Evolutionary conservation across 257 asterid genomes (phyloP).

Genomic region (Plectranthus barbatus): DNA sequence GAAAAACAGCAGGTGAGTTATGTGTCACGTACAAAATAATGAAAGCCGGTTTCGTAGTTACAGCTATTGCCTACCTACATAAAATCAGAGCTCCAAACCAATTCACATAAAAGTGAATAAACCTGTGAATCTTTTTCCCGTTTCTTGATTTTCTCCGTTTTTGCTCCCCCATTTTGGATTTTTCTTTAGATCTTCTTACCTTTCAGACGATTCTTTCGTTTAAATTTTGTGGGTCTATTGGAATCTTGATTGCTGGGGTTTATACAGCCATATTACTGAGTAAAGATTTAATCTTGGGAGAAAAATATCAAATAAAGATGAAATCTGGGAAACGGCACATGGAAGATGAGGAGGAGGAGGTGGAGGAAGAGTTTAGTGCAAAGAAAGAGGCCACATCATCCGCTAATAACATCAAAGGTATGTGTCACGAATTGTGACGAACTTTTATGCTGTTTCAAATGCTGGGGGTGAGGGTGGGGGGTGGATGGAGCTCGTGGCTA

Average conservation of each 20-base stretch:
- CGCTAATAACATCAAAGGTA: constrained; percentile 49
- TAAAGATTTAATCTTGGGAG: constrained; percentile 18
- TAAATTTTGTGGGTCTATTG: constrained; percentile 19
- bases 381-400: constrained; percentile 53
- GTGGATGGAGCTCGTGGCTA: neutral
- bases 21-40: constrained; percentile 23
- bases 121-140: constrained; percentile 17
- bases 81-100: constrained; percentile 13
- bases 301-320: constrained; percentile 22
- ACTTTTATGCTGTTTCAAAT: neutral
- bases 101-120: constrained; percentile 7
- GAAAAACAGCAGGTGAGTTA: constrained; percentile 14
- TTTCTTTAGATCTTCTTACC: constrained; percentile 25
- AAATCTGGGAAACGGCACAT: constrained; percentile 67
- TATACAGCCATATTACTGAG: constrained; percentile 16
- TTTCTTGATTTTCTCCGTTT: neutral
- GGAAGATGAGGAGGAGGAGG: constrained; percentile 77
- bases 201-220: constrained; percentile 9
- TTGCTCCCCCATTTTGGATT: neutral
- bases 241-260: constrained; percentile 16
- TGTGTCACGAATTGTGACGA: neutral
- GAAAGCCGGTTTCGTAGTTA: constrained; percentile 23
- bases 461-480: neutral
- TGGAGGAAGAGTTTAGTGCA: constrained; percentile 57
- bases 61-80: constrained; percentile 10